Conservation (phyloP, 2,329 filamentous ascomycete species). For the Pseudocercospora ulei region DNA sequence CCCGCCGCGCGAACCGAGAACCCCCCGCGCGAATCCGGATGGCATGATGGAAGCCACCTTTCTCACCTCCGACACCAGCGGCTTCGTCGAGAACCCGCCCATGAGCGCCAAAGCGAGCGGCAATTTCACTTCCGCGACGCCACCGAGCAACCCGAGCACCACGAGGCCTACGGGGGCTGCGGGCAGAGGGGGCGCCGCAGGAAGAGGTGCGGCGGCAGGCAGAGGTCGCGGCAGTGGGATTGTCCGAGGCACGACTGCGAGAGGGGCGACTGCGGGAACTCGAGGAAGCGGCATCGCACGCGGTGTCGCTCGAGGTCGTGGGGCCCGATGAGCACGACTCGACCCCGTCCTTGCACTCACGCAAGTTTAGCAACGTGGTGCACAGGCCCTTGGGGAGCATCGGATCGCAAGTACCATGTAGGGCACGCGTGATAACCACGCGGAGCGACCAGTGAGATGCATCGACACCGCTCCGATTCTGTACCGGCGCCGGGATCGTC, state of each 20-base stretch:
- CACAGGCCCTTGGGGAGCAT: no score
- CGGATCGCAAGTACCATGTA: no score
- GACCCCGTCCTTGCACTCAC: no score
- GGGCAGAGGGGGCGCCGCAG: conserved; percentile 28
- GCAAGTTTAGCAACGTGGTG: no score
- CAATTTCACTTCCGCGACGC: conserved; percentile 23
- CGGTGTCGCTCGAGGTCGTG: conserved; percentile 32
- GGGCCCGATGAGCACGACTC: conserved; percentile 21
- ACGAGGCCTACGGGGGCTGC: conserved; percentile 29
- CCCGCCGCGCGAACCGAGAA: conserved; percentile 22
- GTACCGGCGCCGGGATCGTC: no score
- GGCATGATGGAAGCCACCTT: conserved; percentile 65
- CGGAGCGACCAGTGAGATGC: no score
- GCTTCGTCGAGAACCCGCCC: conserved; percentile 68
- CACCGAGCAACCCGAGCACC: conserved; percentile 16
- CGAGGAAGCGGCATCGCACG: conserved; percentile 27
- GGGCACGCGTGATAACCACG: no score
- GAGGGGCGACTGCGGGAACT: conserved; percentile 26
- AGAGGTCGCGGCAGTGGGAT: conserved; percentile 30
- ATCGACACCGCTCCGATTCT: no score
- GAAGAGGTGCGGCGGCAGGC: conserved; percentile 12
- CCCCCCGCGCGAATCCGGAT: conserved; percentile 14
- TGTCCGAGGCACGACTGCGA: conserved; percentile 24
- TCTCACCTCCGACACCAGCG: conserved; percentile 84
- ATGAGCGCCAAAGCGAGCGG: conserved; percentile 43